These are phyloP conservation scores for Rhodotorula graminis DNA, from an alignment of 768 basidiomycete species.

Conservation along the genomic window DNA sequence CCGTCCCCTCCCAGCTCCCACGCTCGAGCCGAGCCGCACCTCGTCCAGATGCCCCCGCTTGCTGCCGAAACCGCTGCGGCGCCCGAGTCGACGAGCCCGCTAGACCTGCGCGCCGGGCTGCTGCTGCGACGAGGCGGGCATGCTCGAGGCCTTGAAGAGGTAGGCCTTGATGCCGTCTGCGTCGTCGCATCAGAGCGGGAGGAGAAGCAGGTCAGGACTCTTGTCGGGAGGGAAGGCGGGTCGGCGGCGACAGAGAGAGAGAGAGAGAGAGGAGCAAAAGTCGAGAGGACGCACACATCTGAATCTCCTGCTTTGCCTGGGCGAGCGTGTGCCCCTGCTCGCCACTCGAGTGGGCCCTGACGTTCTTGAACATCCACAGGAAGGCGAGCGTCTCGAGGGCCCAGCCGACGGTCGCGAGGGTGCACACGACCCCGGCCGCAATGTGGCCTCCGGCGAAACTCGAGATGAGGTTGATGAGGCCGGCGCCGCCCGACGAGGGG, in stretches of 20 bases:
- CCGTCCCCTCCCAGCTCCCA: too few relatives aligned
- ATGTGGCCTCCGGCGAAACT: constrained; percentile 67
- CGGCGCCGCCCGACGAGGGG: constrained; percentile 84
- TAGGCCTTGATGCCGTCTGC: constrained; percentile 29
- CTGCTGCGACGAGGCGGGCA: background rate
- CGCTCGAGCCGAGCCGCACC: too few relatives aligned
- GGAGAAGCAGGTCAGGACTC: background rate
- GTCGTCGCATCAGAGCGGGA: too few relatives aligned
- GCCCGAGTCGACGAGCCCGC: too few relatives aligned
- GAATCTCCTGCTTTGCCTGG: constrained; percentile 77
- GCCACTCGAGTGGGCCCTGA: constrained; percentile 9
- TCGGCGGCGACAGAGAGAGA: too few relatives aligned
- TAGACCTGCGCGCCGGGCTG: background rate
- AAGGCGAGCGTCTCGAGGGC: constrained; percentile 70
- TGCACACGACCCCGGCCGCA: constrained; percentile 74
- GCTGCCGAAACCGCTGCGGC: too few relatives aligned
- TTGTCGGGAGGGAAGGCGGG: too few relatives aligned
- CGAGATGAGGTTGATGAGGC: constrained; percentile 85
- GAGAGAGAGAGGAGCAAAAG: too few relatives aligned
- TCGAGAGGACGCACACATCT: constrained; percentile 54
- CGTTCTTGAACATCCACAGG: constrained; percentile 39
- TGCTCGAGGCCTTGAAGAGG: constrained; percentile 22
- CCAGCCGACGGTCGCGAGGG: constrained; percentile 82
- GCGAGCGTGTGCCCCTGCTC: constrained; percentile 69
- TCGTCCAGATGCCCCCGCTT: too few relatives aligned